Conservation (phyloP, 306 rosid genomes). For the Rosa multiflora region DNA sequence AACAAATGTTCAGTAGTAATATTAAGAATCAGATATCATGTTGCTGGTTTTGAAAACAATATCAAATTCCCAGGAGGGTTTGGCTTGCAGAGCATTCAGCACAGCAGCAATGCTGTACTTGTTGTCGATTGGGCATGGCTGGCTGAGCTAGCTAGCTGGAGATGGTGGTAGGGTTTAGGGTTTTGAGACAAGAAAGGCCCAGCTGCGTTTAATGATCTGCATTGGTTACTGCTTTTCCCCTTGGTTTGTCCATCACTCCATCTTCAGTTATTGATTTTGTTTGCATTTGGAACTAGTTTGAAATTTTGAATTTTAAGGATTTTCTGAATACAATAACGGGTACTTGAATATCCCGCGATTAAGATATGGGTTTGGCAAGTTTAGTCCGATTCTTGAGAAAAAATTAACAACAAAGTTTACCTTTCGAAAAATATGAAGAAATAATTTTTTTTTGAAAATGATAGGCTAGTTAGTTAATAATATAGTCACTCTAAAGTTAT, state of each 20-base stretch:
- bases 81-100: not conserved
- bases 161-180: not conserved
- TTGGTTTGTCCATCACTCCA: not conserved
- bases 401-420: too few relatives aligned
- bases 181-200: constrained; percentile 23
- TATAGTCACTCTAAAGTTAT: too few relatives aligned
- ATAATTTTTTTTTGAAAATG: too few relatives aligned
- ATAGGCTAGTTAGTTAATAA: too few relatives aligned
- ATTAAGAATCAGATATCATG: not conserved
- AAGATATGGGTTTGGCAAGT: too few relatives aligned
- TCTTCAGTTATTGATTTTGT: constrained; percentile 7
- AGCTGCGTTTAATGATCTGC: constrained; percentile 4
- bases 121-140: constrained; percentile 3
- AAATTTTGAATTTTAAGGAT: constrained; percentile 1
- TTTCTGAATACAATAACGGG: not conserved
- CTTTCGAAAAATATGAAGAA: too few relatives aligned
- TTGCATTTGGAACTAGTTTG: constrained; percentile 1
- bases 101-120: not conserved
- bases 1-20: not conserved
- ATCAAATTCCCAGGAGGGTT: constrained; percentile 26
- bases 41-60: constrained; percentile 7
- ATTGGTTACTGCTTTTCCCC: not conserved
- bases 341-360: not conserved
- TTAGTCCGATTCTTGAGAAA: too few relatives aligned
- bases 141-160: not conserved